Evolutionary conservation across 1,284 basidiomycete species (phyloP).

Genomic region (Sanguinoderma infundibulare): DNA sequence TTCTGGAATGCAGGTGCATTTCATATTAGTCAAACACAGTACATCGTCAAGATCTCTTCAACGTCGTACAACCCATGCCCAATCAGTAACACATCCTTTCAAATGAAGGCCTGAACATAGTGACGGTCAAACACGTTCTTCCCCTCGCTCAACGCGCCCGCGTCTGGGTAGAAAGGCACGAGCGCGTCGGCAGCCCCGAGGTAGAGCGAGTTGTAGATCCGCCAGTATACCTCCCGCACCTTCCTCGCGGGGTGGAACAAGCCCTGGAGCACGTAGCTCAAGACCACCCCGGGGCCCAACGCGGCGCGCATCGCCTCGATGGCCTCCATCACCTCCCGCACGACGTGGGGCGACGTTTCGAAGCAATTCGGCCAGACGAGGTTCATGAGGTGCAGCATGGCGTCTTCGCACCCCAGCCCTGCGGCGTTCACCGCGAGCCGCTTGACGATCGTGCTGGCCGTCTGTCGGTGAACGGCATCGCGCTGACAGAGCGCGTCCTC

Average conservation of each 20-base stretch:
- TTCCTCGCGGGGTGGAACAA: constrained; percentile 96
- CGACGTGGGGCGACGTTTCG: constrained; percentile 97
- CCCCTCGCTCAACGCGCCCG: constrained; percentile 85
- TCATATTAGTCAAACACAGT: too few species aligned
- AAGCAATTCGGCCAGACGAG: constrained; percentile 99
- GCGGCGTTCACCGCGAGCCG: constrained; percentile 97
- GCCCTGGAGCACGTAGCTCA: constrained; percentile 90
- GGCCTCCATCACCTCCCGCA: constrained; percentile 95
- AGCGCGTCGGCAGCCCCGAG: constrained; percentile 89
- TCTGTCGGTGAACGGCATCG: constrained; percentile 98
- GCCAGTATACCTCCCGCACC: constrained; percentile 96
- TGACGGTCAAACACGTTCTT: constrained; percentile 89
- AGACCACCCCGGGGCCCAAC: constrained; percentile 90
- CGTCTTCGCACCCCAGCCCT: constrained; percentile 96
- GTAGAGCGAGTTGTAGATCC: constrained; percentile 90
- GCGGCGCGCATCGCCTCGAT: constrained; percentile 97
- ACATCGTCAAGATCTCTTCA: not conserved
- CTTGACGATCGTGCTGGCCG: constrained; percentile 97
- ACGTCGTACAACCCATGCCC: constrained; percentile 18
- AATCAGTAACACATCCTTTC: constrained; percentile 24
- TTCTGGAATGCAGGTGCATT: too few species aligned
- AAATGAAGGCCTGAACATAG: constrained; percentile 83
- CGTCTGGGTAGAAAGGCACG: constrained; percentile 94
- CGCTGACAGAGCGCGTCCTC: constrained; percentile 99
- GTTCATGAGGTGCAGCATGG: constrained; percentile 97